Evolutionary conservation across 1,139 yeast genomes (phyloP), one percentile per base, ranked within the genome.

Genomic region (Lipomyces yarrowii): DNA sequence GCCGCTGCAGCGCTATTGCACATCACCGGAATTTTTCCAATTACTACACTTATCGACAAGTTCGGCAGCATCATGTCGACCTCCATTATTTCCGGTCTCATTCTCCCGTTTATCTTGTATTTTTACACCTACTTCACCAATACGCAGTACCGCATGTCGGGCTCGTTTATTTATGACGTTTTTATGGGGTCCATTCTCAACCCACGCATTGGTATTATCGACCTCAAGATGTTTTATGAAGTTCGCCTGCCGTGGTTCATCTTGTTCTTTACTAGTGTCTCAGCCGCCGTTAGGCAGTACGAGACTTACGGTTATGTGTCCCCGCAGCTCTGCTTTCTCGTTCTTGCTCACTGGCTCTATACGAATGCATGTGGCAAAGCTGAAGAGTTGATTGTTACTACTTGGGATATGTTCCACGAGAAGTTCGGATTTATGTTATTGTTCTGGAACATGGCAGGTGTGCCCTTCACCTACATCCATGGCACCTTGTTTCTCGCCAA

Each of bases 361-460:
- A 97, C 97, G 71, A 94, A 94, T 76, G 97, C 98, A 2, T 94
- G 98, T 80, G 89, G 97, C 68, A 94, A 94, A 80, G 99, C 98
- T 72, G 99, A 94, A 80, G 98, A 96, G 77, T 83, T 93, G 74
- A 93, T 94, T 77, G 97, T 93, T 68, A 97, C 98, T 71, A 89
- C 97, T 23, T 94, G 99, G 99, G 99, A 94, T 78, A 93, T 94
- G 98, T 98, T 97, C 59, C 94, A 94, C 78, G 99, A 94, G 78
- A 94, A 96, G 80, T 94, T 94, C 74, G 99, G 99, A 13, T 94
- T 96, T 82, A 92, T 94, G 98, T 86, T 94, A 72, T 87, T 93
- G 73, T 94, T 94, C 83, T 94, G 99, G 99, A 94, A 94, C 81
- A 91, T 94, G 78, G 97, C 98, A 52, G 99, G 99, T 74, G 99